These are phyloP conservation scores for Anthostomella pinea DNA, from an alignment of 2,329 filamentous ascomycete genomes.

Conservation along the genomic window DNA sequence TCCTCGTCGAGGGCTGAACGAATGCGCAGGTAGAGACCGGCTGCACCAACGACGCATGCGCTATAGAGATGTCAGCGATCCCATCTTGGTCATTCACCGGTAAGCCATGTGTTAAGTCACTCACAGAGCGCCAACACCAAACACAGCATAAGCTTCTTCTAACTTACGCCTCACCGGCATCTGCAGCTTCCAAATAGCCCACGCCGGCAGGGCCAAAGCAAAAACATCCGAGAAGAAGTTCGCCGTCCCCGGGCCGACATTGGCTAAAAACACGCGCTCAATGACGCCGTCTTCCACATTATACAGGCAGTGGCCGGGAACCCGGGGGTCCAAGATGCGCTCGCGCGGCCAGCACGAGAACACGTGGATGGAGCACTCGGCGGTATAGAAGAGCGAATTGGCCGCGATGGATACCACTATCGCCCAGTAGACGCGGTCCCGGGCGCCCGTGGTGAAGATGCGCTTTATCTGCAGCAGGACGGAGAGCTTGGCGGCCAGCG, in stretches of 20 bases:
- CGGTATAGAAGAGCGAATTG: conserved; percentile 7
- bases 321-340: conserved; percentile 1
- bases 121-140: conserved; percentile 5
- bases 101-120: neutral
- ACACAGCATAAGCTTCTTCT: conserved; percentile 4
- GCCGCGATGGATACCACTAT: conserved; percentile 5
- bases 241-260: conserved; percentile 1
- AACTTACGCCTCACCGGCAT: conserved; percentile 8
- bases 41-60: conserved; percentile 1
- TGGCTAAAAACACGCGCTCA: too few species aligned
- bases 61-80: neutral
- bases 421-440: conserved; percentile 7
- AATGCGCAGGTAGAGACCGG: conserved; percentile 4
- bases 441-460: conserved; percentile 4
- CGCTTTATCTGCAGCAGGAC: conserved; percentile 10
- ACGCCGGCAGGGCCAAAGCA: conserved; percentile 5
- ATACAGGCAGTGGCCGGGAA: conserved; percentile 2
- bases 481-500: conserved; percentile 7
- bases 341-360: conserved; percentile 9
- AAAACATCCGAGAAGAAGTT: conserved; percentile 9
- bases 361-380: conserved; percentile 5
- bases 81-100: neutral
- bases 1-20: neutral
- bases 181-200: conserved; percentile 9
- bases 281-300: too few species aligned